These are phyloP conservation scores for Globisporangium barbulae DNA, from an alignment of 352 stramenopile genomes.

Conservation along the genomic window DNA sequence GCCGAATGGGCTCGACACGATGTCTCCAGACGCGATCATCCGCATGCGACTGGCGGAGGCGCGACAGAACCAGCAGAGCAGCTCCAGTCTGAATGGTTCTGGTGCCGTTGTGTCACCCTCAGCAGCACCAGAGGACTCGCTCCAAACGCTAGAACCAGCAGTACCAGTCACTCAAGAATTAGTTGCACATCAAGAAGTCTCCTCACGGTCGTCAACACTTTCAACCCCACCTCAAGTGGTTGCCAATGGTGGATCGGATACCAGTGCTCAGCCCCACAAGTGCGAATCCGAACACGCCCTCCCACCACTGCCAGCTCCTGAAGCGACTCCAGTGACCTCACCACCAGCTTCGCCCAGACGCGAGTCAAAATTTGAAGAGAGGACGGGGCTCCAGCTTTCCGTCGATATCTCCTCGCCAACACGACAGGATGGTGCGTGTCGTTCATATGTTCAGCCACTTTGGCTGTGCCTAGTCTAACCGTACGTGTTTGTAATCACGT, in stretches of 20 bases:
- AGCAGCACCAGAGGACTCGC: not conserved
- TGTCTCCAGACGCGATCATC: conserved; percentile 39
- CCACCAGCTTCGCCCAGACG: conserved; percentile 17
- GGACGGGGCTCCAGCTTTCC: conserved; percentile 49
- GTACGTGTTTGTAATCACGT: not conserved
- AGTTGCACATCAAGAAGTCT: not conserved
- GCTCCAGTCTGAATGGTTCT: not conserved
- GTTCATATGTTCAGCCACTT: not conserved
- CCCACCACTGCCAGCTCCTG: not conserved
- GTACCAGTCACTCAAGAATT: not conserved
- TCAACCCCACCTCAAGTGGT: not conserved
- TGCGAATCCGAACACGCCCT: too few species aligned
- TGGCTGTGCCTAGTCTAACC: conserved; percentile 5
- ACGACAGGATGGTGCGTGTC: conserved; percentile 38
- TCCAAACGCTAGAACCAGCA: not conserved
- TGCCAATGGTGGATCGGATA: not conserved
- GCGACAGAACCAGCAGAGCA: conserved; percentile 21
- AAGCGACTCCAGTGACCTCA: conserved; percentile 9
- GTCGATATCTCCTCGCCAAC: conserved; percentile 44
- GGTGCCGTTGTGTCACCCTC: not conserved
- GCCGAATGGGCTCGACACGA: not conserved
- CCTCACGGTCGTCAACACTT: not conserved
- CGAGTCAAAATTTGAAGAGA: conserved; percentile 46
- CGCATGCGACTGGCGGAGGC: conserved; percentile 42
- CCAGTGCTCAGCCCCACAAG: not conserved